Evolutionary conservation across 2,329 filamentous ascomycete species (phyloP).

Genomic region (Cladorrhinum sp.): DNA sequence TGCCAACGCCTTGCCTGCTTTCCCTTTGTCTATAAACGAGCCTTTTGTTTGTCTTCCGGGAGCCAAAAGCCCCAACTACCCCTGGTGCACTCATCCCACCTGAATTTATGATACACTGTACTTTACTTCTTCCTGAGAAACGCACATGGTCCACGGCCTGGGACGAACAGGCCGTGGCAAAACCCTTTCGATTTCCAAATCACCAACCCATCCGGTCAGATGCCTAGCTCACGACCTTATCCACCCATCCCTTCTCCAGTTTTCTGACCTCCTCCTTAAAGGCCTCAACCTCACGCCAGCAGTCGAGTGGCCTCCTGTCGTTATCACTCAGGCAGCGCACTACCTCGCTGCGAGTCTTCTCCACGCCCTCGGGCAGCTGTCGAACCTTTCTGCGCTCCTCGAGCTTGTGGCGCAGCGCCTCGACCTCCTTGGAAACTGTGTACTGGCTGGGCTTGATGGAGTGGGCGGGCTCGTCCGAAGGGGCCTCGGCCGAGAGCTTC

Average conservation of each 20-base stretch:
- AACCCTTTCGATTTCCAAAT: background rate
- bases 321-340: conserved; percentile 78
- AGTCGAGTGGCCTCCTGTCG: conserved; percentile 85
- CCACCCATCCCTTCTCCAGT: conserved; percentile 84
- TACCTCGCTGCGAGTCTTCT: conserved; percentile 71
- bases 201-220: background rate
- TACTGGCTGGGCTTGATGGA: conserved; percentile 36
- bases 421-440: conserved; percentile 58
- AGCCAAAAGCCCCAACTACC: background rate
- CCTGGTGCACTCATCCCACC: background rate
- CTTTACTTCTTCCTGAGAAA: background rate
- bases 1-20: conserved; percentile 6
- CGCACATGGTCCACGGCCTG: background rate
- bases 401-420: conserved; percentile 56
- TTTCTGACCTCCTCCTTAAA: conserved; percentile 88
- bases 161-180: background rate
- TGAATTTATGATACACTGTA: conserved; percentile 1
- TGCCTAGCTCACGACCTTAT: conserved; percentile 63
- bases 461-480: conserved; percentile 33
- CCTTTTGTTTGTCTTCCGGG: background rate
- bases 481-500: conserved; percentile 49
- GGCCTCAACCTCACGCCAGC: conserved; percentile 86
- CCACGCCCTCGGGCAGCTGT: conserved; percentile 67
- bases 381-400: conserved; percentile 63
- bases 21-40: conserved; percentile 2